These are phyloP conservation scores for Sphenostylis stenocarpa DNA, from an alignment of 306 rosid genomes.

Conservation along the genomic window DNA sequence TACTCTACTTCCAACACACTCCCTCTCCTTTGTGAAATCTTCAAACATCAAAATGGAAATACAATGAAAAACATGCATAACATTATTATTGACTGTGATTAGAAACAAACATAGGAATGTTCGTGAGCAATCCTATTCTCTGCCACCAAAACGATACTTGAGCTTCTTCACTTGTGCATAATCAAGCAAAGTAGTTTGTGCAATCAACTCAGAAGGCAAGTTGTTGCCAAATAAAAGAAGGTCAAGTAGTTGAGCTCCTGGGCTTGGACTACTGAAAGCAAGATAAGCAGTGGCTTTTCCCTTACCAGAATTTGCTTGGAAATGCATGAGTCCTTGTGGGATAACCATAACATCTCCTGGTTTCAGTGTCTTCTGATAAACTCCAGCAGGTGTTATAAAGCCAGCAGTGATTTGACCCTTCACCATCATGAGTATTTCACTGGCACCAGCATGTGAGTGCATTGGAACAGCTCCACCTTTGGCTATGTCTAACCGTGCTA, in stretches of 20 bases:
- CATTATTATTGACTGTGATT: background rate
- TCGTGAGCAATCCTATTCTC: background rate
- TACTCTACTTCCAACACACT: too few relatives aligned
- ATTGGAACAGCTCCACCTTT: conserved; percentile 54
- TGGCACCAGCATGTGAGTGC: conserved; percentile 67
- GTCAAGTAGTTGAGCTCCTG: conserved; percentile 65
- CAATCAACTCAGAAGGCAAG: conserved; percentile 45
- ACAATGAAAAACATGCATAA: too few relatives aligned
- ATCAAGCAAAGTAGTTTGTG: conserved; percentile 59
- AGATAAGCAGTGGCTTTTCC: conserved; percentile 40
- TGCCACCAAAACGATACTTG: conserved; percentile 68
- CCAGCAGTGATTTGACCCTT: conserved; percentile 57
- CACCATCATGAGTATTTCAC: conserved; percentile 45
- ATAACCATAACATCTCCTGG: conserved; percentile 53
- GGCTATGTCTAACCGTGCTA: conserved; percentile 52
- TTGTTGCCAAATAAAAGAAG: conserved; percentile 56
- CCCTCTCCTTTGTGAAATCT: too few relatives aligned
- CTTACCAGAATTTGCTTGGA: conserved; percentile 54
- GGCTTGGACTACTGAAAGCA: conserved; percentile 53
- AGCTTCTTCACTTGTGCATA: conserved; percentile 56
- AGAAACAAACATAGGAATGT: background rate
- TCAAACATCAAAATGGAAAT: background rate
- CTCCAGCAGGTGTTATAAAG: conserved; percentile 45
- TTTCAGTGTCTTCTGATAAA: conserved; percentile 44
- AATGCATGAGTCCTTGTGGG: conserved; percentile 69